Evolutionary conservation across 75 land plant genomes (phyloP).

Genomic region (Sequoiadendron giganteum): DNA sequence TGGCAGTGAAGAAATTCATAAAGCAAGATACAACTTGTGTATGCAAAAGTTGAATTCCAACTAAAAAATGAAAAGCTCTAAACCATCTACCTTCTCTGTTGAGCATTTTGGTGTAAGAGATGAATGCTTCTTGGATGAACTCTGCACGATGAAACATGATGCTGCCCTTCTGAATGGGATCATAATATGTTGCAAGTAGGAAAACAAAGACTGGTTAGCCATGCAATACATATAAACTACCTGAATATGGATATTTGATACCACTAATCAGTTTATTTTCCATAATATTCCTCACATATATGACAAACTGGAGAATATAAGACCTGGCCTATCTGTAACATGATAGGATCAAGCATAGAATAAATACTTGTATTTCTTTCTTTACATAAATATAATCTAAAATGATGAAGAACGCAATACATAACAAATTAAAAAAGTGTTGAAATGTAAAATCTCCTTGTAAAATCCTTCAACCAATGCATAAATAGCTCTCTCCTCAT

Average conservation of each 20-base stretch:
- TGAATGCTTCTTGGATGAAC: background rate
- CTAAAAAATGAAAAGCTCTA: background rate
- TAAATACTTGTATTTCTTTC: background rate
- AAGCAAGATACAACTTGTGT: background rate
- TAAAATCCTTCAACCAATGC: background rate
- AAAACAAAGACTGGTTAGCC: background rate
- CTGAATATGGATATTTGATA: background rate
- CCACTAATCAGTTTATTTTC: background rate
- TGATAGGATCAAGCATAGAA: background rate
- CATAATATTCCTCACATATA: background rate
- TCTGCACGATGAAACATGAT: background rate
- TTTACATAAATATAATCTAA: background rate
- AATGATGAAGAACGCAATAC: background rate
- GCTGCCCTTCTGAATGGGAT: conserved; percentile 1
- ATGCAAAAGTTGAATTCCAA: background rate
- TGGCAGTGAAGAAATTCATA: background rate
- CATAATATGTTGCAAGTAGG: background rate
- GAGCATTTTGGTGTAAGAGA: background rate
- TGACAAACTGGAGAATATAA: background rate
- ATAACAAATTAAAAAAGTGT: background rate
- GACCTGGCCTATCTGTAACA: background rate
- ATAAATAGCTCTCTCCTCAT: background rate
- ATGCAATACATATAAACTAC: background rate
- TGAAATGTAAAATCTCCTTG: background rate
- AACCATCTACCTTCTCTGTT: background rate